Base-by-base conservation (phyloP, 1,284 basidiomycete genomes). In the Cutaneotrichosporon sp. region DNA sequence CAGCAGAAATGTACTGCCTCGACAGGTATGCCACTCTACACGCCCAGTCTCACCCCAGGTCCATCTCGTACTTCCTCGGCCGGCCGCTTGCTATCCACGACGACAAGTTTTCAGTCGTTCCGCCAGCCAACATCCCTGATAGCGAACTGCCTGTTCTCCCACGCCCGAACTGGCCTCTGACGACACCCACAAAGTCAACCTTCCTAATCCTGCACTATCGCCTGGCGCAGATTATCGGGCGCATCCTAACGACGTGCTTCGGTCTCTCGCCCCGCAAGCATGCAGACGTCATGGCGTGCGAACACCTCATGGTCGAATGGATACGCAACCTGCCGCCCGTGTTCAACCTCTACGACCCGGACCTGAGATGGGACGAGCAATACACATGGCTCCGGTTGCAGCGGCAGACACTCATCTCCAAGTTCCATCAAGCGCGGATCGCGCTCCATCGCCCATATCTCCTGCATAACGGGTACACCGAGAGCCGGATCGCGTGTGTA, bases 361-460 rank as follows among this genome's bases (percentile, higher is more conserved):
- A 74, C 61, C 60, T 58, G 8, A 58, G 60, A 11, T 56, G 66
- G 21, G 75, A 76, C 62, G 47, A 61, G 11, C 18, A 51, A 4
- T 65, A 67, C 22, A 60, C 65, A 5, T 76, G 70, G 69, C 60
- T 76, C 5, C 49, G 60, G 5, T 65, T 68, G 26, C 75, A 76
- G 60, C 65, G 75, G 4, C 69, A 70, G 49, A 71, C 65, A 0
- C 69, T 76, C 21, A 69, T 65, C 40, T 69, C 69, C 38, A 73
- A 73, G 59, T 73, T 68, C 61, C 67, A 75, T 59, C 63, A 72
- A 60, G 72, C 72, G 13, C 63, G 69, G 42, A 72, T 73, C 50
- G 64, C 70, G 1, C 66, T 76, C 1, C 75, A 76, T 58, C 66
- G 73, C 3, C 75, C 75, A 21, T 75, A 72, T 52, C 65, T 75